Evolutionary conservation across 768 basidiomycete species (phyloP), one percentile per base, ranked within the genome.

Genomic region (Cantharellus cinnabarinus): DNA sequence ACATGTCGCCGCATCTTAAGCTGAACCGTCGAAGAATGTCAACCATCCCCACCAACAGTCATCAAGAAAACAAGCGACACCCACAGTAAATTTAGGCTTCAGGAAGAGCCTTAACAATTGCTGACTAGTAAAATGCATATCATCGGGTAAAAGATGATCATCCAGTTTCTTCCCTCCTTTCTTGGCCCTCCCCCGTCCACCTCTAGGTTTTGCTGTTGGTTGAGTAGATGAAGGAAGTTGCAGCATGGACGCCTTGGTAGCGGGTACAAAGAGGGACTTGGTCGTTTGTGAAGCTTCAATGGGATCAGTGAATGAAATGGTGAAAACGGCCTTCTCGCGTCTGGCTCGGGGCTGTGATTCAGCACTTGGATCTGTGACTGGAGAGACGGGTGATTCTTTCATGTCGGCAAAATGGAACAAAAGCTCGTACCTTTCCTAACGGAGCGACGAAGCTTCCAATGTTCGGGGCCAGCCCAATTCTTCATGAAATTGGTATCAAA

Each of bases 401-500:
- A 34, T 1, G 52, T n/a, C 15, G 42, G 2, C 2, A 57, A 40
- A 10, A 57, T 38, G 56, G 56, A 54, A 10, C 35, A 37, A 54
- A 10, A 7, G 2, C 35, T n/a, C 62, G 5, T 37, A 62, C 62
- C 56, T 52, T 62, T 62, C 54, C 61, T 62, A 3, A 62, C 56
- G n/a, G 55, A 55, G 14, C 56, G 58, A 39, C 85, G 74, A 66
- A 98, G 69, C 68, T 94, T 98, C 94, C 95, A 99, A 67, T 99
- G 95, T 70, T 98, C 89, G 4, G 93, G 93, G 0, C 95, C 95
- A 2, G 95, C 95, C 95, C 95, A 99, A 64, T 94, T 94, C 76
- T 88, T 94, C 65, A 82, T 74, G 65, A 86, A 77, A 62, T 74
- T 80, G 65, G 82, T 77, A 69, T 98, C 93, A 67, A 98, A 95